Evolutionary conservation across 2,329 filamentous ascomycete genomes (phyloP).

Genomic region (Teratosphaeria epicoccoides): DNA sequence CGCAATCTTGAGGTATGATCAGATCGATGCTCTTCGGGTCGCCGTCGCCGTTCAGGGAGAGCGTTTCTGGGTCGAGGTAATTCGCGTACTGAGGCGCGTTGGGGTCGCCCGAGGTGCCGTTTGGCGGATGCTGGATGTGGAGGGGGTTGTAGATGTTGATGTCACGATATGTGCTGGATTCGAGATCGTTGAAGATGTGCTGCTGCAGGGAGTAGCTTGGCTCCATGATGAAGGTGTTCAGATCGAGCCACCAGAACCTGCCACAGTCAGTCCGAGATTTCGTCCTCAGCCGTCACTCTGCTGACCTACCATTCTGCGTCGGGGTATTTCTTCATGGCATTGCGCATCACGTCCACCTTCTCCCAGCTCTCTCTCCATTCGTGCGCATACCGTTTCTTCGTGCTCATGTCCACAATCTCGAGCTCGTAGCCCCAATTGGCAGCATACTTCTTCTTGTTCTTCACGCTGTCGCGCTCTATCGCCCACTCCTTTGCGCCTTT

Average conservation of each 20-base stretch:
- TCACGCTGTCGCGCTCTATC: constrained; percentile 89
- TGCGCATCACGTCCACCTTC: constrained; percentile 88
- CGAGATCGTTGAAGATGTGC: constrained; percentile 78
- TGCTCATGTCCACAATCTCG: constrained; percentile 96
- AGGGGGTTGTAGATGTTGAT: constrained; percentile 95
- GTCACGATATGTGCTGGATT: constrained; percentile 72
- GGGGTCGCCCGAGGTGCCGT: constrained; percentile 25
- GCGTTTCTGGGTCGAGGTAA: constrained; percentile 66
- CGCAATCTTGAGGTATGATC: constrained; percentile 83
- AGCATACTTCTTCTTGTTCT: constrained; percentile 87
- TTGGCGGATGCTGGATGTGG: constrained; percentile 78
- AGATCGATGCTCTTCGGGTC: constrained; percentile 71
- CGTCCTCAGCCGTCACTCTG: not conserved
- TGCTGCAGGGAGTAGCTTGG: constrained; percentile 77
- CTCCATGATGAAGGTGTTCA: constrained; percentile 98
- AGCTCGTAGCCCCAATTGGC: constrained; percentile 86
- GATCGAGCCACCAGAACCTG: constrained; percentile 98
- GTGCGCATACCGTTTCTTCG: constrained; percentile 95
- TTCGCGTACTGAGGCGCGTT: constrained; percentile 33
- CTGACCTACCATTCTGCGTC: constrained; percentile 79
- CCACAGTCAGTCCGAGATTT: too few species aligned
- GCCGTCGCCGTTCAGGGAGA: constrained; percentile 66
- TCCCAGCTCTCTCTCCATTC: constrained; percentile 99
- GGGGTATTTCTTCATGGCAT: constrained; percentile 84
- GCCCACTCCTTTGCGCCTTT: constrained; percentile 97